Base-by-base conservation (phyloP, 306 rosid species). In the Cyclanthera cordifolia region DNA sequence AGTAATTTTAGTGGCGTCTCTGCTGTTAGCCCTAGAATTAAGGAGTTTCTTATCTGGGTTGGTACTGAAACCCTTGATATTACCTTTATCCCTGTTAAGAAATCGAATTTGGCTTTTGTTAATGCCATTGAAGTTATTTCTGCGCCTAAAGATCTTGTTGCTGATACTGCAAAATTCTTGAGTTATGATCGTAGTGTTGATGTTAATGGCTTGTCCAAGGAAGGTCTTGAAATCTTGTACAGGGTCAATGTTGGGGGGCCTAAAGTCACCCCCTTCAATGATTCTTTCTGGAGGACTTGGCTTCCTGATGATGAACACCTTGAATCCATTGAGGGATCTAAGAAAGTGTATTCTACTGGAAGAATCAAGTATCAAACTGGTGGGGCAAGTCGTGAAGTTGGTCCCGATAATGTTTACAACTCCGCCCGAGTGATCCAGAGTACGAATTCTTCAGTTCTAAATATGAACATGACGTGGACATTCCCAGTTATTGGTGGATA, bases 51-150 rank as follows among this genome's bases (percentile, higher is more conserved):
- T 11, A 76, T 89, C 37, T 73, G 82, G 85, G 81, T 84, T 46
- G 79, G 78, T 46, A 8, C 80, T 7, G 86, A 80, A 5, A 83
- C 75, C 74, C 84, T 93, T 17, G 84, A 53, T 21, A 69, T 93
- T 21, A 72, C 72, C 23, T 89, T 93, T 75, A 76, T 89, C 3
- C 98, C 98, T 5, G 59, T 14, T 41, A 66, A 70, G 46, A 76
- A 68, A 37, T 80, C 87, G 4, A 75, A 81, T 68, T 83, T 87
- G 52, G 95, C 85, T 9, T 93, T 86, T 77, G 90, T 89, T 11
- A 93, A 87, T 75, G 98, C 95, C 21, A 90, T 89, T 77, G 98
- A 89, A 78, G 94, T 93, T 2, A 81, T 93, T n/a, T 87, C 96
- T 73, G 94, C 95, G 7, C 98, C 98, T 1, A 87, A 83, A 19